Base-by-base conservation (phyloP, 2,329 filamentous ascomycete genomes). In the Triangularia verruculosa region DNA sequence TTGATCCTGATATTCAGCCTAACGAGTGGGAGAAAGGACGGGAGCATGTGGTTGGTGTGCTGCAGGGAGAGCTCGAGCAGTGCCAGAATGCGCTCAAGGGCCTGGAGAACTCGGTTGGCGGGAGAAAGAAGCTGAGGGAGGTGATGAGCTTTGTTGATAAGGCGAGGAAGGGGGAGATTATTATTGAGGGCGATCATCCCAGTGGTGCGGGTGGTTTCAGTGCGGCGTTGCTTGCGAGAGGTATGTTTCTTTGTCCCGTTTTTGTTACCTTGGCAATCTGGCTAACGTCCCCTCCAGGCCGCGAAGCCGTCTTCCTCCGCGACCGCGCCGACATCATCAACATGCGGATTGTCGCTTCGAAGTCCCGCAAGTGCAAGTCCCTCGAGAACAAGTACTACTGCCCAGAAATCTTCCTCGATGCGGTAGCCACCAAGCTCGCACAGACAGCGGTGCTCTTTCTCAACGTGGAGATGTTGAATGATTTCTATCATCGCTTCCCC, bases 401-500 rank as follows among this genome's bases (percentile, higher is more conserved):
- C 73, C 95, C 95, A 0, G 95, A 99, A 75, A 86, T 99, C 15
- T 99, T 99, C 80, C 86, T 99, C n/a, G 93, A 99, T 72, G 93
- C 96, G 2, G 95, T 97, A 1, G 93, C 95, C 1, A 92, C 93
- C 70, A 98, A 98, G 78, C 85, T 99, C 57, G 96, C 94, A 2
- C 90, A 92, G 1, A 99, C 95, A 0, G 94, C 95, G 1, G 95
- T 99, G 8, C 86, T 99, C 0, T 99, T 99, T 82, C 85, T 99
- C 28, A 97, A 99, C 72, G 95, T 98, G 11, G 96, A 99, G 78
- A 84, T 99, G 20, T 85, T 99, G 17, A 94, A 91, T 1, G 96
- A 99, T 73, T 99, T 98, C 75, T 97, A 97, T 79, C 97, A 97
- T 78, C 93, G 95, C 74, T 99, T 99, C 77, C 95, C 95, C 0